Base-by-base conservation (phyloP, 768 basidiomycete species). In the Obba rivulosa region DNA sequence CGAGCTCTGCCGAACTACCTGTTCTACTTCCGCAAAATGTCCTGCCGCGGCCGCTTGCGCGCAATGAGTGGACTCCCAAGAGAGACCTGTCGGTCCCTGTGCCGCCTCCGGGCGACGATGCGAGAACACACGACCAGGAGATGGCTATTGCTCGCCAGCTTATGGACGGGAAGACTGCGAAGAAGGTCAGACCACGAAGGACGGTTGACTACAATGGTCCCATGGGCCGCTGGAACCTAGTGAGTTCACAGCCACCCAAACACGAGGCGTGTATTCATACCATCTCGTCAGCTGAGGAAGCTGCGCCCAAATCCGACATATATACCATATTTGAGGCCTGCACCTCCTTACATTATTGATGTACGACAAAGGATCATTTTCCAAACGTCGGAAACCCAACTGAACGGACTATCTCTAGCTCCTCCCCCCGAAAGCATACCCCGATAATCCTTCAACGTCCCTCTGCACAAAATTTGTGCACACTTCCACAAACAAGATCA, bases 401-500 rank as follows among this genome's bases (percentile, higher is more conserved):
- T 61, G 54, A 62, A 59, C 51, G 36, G 63, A 55, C 50, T 41
- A 52, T 49, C 45, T 43, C 37, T 64, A 97, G 95, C 76, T 98
- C n/a, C 73, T 97, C 41, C 95, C 94, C 1, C 87, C 96, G 1
- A 83, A 86, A 65, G 94, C 92, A 23, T 97, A 97, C 66, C 84
- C 87, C 14, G 79, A 83, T 45, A 97, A 98, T 64, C 76, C 87
- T 3, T 91, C 94, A 4, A 95, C 91, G 0, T 97, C 95, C 0
- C 71, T 97, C 46, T 97, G 94, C 64, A 94, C 94, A 38, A 94
- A 96, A 64, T 98, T 96, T 57, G 85, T 97, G 9, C 96, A 99
- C 65, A 97, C 95, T 0, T 96, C 94, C 14, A 97, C 93, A 36
- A 99, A 99, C 75, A 99, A 99, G 68, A 92, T 98, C 53, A 78